These are phyloP conservation scores for Claviceps paspali DNA, from an alignment of 2,329 filamentous ascomycete genomes.

Conservation along the genomic window DNA sequence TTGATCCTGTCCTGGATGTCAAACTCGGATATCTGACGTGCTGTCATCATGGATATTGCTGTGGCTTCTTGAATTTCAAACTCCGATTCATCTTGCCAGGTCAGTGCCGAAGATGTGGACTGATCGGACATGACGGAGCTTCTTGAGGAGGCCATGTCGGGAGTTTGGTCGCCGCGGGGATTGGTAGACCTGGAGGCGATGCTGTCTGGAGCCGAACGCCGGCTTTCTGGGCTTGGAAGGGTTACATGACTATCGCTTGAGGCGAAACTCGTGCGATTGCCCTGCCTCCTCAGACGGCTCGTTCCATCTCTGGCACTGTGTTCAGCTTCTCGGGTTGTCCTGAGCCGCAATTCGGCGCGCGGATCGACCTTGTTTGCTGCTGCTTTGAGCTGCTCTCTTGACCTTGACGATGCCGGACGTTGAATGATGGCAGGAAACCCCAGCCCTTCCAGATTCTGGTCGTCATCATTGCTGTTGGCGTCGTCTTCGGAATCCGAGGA, in stretches of 20 bases:
- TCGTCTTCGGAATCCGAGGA: slow-evolving; percentile 44
- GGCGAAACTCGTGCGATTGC: slow-evolving; percentile 25
- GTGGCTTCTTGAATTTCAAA: slow-evolving; percentile 25
- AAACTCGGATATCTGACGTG: slow-evolving; percentile 12
- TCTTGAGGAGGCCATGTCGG: slow-evolving; percentile 10
- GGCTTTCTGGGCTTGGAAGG: slow-evolving; percentile 17
- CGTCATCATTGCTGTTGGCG: slow-evolving; percentile 28
- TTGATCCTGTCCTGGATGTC: slow-evolving; percentile 4
- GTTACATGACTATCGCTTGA: slow-evolving; percentile 27
- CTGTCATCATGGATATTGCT: slow-evolving; percentile 21
- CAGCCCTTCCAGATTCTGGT: slow-evolving; percentile 5
- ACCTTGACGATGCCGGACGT: not conserved
- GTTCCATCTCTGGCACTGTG: not conserved
- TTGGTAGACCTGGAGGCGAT: slow-evolving; percentile 12
- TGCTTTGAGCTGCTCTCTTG: not conserved
- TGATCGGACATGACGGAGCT: slow-evolving; percentile 23
- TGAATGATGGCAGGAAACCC: not conserved
- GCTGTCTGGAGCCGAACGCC: slow-evolving; percentile 4
- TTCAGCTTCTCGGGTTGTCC: slow-evolving; percentile 7
- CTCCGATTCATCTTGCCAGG: slow-evolving; percentile 16
- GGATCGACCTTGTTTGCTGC: slow-evolving; percentile 4
- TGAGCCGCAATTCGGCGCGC: slow-evolving; percentile 2
- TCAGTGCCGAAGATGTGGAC: slow-evolving; percentile 20
- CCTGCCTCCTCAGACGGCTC: slow-evolving; percentile 17
- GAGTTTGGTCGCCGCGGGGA: slow-evolving; percentile 12